Evolutionary conservation across 768 basidiomycete species (phyloP), one percentile per base, ranked within the genome.

Genomic region (Pulveroboletus sp.): DNA sequence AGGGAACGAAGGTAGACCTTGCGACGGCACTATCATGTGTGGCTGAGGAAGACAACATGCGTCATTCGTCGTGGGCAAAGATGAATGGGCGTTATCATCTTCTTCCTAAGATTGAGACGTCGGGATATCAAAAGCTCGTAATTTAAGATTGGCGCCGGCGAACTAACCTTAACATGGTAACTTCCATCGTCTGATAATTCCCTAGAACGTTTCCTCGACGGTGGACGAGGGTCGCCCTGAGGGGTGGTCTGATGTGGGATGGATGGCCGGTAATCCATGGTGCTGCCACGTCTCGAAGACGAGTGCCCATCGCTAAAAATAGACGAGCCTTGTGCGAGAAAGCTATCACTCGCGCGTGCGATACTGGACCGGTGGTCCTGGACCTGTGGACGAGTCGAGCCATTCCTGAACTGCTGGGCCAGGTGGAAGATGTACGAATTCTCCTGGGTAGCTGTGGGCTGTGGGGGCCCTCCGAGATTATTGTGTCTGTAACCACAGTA

Each of bases 181-280:
- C 39, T 53, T 39, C 43, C 50, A 13, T 62, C 62, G 24, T 64
- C 68, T 52, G 66, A 51, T 36, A 48, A 43, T 44, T 69, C 68
- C 37, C 62, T 66, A 11, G 66, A 68, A 32, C 66, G 66, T 57
- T 68, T 68, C 39, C 64, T 69, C 1, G 68, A 58, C 14, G 64
- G 63, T 15, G 61, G 53, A 39, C 51, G 64, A 47, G 53, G 5
- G 39, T 54, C 54, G 36, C 44, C 57, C 32, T 54, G 54, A 38
- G 60, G 51, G 41, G 33, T 59, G n/a, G 56, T 17, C 8, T 49
- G 66, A 17, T 46, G 55, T 39, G 50, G 50, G 14, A 55, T 24
- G 36, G 59, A 39, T 17, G 54, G 31, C 8, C 48, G 51, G 45
- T 56, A 57, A 10, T 62, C 62, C 36, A 64, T 18, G 17, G 50